Evolutionary conservation across 495 filamentous ascomycete genomes (phyloP), one percentile per base, ranked within the genome.

Genomic region (Podospora appendiculata): DNA sequence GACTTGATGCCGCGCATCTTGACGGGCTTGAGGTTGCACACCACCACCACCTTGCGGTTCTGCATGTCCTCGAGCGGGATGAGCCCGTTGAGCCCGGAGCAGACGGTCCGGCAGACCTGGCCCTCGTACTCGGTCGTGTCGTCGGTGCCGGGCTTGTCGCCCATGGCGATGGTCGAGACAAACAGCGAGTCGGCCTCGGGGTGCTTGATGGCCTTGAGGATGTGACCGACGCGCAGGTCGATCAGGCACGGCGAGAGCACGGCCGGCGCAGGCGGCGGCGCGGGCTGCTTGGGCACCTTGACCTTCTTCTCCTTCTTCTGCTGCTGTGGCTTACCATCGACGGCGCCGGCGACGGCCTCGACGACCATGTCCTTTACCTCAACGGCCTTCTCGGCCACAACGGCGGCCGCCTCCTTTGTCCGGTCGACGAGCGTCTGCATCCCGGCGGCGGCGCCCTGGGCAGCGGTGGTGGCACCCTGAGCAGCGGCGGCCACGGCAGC

Each of bases 1-100:
- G 88, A 93, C 75, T 96, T 96, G 72, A 98, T 87, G 51, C 94
- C 92, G 38, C 94, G 85, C 93, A 98, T 97, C 60, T 92, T 96
- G 58, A 96, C 93, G 10, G 93, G 93, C 79, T 98, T 98, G 60
- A 98, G 77, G 69, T 98, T 98, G 76, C 89, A 94, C 18, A 98
- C 90, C 10, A 88, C 87, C 41, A 97, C 82, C 44, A 98, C 89
- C 76, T 92, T 95, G 61, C 94, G 86, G 62, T 79, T 82, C 69
- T 98, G 93, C 94, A 98, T 96, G 70, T 95, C 90, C 70, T 84
- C 88, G 47, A 98, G 77, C 0, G 93, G 93, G 2, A 98, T 70
- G 14, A 97, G 78, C 1, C 94, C 94, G 69, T 95, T 95, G 52
- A 98, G 74, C 19, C 93, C 93, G 3, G 92, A 96, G 79, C 94